Conservation (phyloP, 2,329 filamentous ascomycete genomes). For the Fusarium pilosicola region DNA sequence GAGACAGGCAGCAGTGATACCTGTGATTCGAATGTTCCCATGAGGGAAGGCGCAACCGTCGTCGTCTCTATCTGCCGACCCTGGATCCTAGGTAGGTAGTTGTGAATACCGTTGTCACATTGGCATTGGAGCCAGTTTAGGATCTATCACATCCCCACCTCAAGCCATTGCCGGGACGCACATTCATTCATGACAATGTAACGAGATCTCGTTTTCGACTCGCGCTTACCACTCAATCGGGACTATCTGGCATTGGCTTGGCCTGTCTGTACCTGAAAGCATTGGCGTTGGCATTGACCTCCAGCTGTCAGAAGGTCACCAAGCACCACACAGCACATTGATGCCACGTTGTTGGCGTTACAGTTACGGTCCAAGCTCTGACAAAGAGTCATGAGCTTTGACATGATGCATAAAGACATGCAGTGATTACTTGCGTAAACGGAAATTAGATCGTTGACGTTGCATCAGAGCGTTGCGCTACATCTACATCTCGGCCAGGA, state of each 20-base stretch:
- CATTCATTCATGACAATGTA: slow-evolving; percentile 6
- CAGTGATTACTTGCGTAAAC: slow-evolving; percentile 2
- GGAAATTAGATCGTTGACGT: slow-evolving; percentile 16
- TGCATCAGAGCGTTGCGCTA: slow-evolving; percentile 17
- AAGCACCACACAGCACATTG: slow-evolving; percentile 7
- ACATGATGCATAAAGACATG: slow-evolving; percentile 13
- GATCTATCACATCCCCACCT: slow-evolving; percentile 1
- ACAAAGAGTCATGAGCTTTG: slow-evolving; percentile 9
- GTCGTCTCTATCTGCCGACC: slow-evolving; percentile 29
- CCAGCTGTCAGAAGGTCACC: neutral
- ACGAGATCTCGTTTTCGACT: slow-evolving; percentile 6
- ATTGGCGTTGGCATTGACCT: neutral
- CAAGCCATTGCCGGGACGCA: slow-evolving; percentile 1
- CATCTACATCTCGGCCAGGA: slow-evolving; percentile 28
- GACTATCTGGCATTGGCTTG: neutral
- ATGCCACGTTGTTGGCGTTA: slow-evolving; percentile 31
- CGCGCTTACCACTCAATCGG: neutral
- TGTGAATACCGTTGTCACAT: slow-evolving; percentile 3
- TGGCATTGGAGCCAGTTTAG: slow-evolving; percentile 13
- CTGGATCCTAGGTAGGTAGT: slow-evolving; percentile 17
- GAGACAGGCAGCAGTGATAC: neutral
- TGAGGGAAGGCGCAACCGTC: slow-evolving; percentile 1
- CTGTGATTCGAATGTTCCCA: neutral
- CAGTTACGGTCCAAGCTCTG: slow-evolving; percentile 5
- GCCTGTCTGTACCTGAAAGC: neutral